Percentiles rank a stretch among this genome's conserved stretches.
These are phyloP conservation scores for Jatropha curcas DNA, from an alignment of 345 rosid genomes.

Conservation along the genomic window DNA sequence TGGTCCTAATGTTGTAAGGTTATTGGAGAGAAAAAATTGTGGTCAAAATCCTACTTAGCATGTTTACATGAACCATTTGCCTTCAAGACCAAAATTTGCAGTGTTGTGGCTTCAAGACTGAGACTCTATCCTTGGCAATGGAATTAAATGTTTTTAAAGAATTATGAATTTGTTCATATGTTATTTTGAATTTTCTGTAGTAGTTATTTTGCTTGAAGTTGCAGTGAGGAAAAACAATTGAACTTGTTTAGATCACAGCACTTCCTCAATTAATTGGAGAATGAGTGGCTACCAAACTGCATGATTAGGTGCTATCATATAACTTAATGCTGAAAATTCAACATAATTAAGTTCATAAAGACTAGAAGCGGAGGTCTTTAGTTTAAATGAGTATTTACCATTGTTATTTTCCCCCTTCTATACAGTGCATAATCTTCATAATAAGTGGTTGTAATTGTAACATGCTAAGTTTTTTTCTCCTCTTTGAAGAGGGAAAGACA, in stretches of 20 bases:
- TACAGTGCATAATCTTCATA: not conserved
- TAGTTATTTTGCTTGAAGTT: too few relatives aligned
- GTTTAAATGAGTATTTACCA: not conserved
- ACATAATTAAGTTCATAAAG: too few relatives aligned
- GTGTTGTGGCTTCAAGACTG: not conserved
- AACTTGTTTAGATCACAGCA: too few relatives aligned
- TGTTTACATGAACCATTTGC: not conserved
- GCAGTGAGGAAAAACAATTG: too few relatives aligned
- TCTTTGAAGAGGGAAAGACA: not conserved
- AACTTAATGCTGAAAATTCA: too few relatives aligned
- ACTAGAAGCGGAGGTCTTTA: not conserved
- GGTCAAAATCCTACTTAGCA: not conserved
- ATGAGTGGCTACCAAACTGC: not conserved
- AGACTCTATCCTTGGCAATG: not conserved
- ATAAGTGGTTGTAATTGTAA: not conserved
- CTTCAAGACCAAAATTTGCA: not conserved
- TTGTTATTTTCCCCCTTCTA: not conserved
- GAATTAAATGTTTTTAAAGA: not conserved
- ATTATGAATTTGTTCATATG: not conserved
- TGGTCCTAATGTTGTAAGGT: not conserved
- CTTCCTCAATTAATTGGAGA: not conserved
- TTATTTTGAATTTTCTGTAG: too few relatives aligned
- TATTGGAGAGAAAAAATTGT: not conserved
- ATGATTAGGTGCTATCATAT: too few relatives aligned
- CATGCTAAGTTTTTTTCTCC: not conserved